Evolutionary conservation across 2,329 filamentous ascomycete species (phyloP).

Genomic region (Chlorencoelia australis): DNA sequence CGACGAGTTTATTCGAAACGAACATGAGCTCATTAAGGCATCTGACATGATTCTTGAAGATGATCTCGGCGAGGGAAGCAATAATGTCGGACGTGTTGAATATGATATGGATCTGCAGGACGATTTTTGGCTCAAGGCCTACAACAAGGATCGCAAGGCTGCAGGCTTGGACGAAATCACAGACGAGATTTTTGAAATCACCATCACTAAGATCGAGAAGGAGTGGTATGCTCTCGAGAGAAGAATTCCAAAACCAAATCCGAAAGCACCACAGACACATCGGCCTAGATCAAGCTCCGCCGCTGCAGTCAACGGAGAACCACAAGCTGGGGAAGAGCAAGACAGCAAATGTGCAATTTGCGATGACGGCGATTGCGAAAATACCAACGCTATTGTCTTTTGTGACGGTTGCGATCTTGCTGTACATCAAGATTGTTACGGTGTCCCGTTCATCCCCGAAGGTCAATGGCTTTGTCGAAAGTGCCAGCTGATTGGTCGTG

Average conservation of each 20-base stretch:
- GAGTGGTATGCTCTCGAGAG: conserved; percentile 97
- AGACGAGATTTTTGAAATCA: conserved; percentile 91
- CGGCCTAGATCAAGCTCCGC: conserved; percentile 87
- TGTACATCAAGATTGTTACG: conserved; percentile 97
- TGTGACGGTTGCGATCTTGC: conserved; percentile 96
- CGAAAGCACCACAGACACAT: conserved; percentile 91
- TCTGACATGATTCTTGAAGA: conserved; percentile 50
- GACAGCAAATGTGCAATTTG: conserved; percentile 97
- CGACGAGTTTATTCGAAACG: conserved; percentile 74
- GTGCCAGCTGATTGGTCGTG: conserved; percentile 88
- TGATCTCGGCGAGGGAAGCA: conserved; percentile 41
- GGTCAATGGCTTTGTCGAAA: conserved; percentile 97
- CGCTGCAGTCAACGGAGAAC: conserved; percentile 90
- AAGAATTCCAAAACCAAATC: conserved; percentile 91
- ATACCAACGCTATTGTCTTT: conserved; percentile 97
- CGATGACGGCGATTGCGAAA: conserved; percentile 98
- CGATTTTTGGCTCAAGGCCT: conserved; percentile 83
- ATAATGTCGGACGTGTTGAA: conserved; percentile 71
- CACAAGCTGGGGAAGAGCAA: conserved; percentile 78
- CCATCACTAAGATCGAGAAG: conserved; percentile 97
- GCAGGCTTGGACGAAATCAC: conserved; percentile 75
- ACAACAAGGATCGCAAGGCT: conserved; percentile 67
- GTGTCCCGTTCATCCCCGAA: conserved; percentile 96
- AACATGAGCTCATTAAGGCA: conserved; percentile 59
- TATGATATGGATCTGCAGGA: conserved; percentile 99